Conservation (phyloP, 106 monocot species). For the Platanthera guangdongensis region DNA sequence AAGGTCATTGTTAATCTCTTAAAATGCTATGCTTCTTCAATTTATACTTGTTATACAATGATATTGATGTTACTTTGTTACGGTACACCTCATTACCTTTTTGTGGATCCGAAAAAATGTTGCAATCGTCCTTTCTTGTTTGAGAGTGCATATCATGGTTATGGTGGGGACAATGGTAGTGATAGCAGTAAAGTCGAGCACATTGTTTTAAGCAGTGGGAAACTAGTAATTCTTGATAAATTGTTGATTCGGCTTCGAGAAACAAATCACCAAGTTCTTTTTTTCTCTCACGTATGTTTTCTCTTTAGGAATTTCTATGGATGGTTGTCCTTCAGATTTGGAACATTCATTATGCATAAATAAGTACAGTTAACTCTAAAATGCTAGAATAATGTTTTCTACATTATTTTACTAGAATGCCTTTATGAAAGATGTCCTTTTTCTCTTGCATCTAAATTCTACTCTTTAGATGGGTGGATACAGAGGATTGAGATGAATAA, state of each 20-base stretch:
- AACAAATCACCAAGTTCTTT: constrained; percentile 92
- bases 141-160: constrained; percentile 98
- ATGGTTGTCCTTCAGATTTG: not conserved
- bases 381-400: not conserved
- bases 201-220: constrained; percentile 94
- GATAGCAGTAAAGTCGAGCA: constrained; percentile 90
- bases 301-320: not conserved
- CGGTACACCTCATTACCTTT: constrained; percentile 18
- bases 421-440: not conserved
- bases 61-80: not conserved
- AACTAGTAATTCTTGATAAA: constrained; percentile 95
- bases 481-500: too few relatives aligned
- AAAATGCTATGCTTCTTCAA: not conserved
- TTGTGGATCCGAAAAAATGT: constrained; percentile 99
- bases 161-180: constrained; percentile 81
- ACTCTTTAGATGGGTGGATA: too few relatives aligned
- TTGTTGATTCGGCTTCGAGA: constrained; percentile 63
- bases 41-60: not conserved
- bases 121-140: constrained; percentile 99
- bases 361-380: too few relatives aligned
- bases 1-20: not conserved
- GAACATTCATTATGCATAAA: not conserved
- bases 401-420: not conserved
- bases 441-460: not conserved
- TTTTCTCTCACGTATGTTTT: constrained; percentile 90